Percentiles rank a stretch among this genome's conserved stretches.
These are phyloP conservation scores for Coemansia sp. DNA, from an alignment of 192 early-diverging fungal genomes.

Conservation along the genomic window DNA sequence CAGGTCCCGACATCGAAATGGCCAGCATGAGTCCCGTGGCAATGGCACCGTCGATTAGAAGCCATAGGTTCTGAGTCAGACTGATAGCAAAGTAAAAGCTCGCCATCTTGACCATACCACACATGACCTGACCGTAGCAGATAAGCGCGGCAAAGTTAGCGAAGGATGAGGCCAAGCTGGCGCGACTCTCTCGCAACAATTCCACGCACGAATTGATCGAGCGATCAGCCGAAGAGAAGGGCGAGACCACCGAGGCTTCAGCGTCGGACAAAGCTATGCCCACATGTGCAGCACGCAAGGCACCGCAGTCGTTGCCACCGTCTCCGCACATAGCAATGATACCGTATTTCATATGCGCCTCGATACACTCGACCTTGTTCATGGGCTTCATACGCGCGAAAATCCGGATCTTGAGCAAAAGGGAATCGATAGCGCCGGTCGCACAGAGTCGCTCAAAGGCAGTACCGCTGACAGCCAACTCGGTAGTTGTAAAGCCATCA, in stretches of 20 bases:
- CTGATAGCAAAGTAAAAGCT: slow-evolving; percentile 70
- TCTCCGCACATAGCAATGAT: slow-evolving; percentile 87
- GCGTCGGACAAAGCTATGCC: slow-evolving; percentile 81
- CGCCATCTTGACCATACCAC: slow-evolving; percentile 60
- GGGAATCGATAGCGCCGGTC: slow-evolving; percentile 49
- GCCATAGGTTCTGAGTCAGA: slow-evolving; percentile 67
- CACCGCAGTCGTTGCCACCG: slow-evolving; percentile 85
- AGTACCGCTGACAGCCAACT: slow-evolving; percentile 72
- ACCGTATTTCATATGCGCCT: slow-evolving; percentile 74
- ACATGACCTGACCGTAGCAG: slow-evolving; percentile 70
- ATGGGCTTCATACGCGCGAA: slow-evolving; percentile 82
- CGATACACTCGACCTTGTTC: slow-evolving; percentile 74
- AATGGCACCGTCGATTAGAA: slow-evolving; percentile 70
- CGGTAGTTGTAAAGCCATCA: slow-evolving; percentile 37
- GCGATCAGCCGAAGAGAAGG: slow-evolving; percentile 71
- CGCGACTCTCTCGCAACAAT: slow-evolving; percentile 69
- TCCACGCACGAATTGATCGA: slow-evolving; percentile 73
- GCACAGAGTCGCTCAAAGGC: slow-evolving; percentile 64
- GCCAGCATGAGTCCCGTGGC: slow-evolving; percentile 63
- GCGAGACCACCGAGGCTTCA: slow-evolving; percentile 82
- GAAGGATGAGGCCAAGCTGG: slow-evolving; percentile 70
- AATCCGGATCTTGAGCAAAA: slow-evolving; percentile 71
- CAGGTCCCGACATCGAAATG: slow-evolving; percentile 63
- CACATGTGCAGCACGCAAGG: slow-evolving; percentile 78
- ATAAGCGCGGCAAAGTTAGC: slow-evolving; percentile 71